These are phyloP conservation scores for Hypoxylon rickii DNA, from an alignment of 495 filamentous ascomycete species.

Conservation along the genomic window DNA sequence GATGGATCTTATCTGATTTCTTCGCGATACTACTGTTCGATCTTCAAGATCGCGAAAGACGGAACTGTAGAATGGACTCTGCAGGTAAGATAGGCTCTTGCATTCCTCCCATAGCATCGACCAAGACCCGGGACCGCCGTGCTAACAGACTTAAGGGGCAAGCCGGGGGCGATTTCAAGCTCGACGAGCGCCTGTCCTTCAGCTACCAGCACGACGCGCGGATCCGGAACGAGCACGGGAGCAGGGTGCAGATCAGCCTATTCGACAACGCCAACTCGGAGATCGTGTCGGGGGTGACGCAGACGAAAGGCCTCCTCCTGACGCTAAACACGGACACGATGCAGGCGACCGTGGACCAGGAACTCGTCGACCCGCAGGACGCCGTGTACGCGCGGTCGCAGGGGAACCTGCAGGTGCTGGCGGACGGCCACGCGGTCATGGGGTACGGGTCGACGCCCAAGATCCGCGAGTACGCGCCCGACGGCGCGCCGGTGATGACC, in stretches of 20 bases:
- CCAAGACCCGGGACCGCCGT: background rate
- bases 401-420: constrained; percentile 18
- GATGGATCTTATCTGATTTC: constrained; percentile 29
- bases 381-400: constrained; percentile 14
- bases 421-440: constrained; percentile 17
- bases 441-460: constrained; percentile 25
- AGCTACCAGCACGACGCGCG: constrained; percentile 28
- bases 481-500: constrained; percentile 14
- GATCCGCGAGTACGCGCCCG: constrained; percentile 16
- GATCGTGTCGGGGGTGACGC: constrained; percentile 3
- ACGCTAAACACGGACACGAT: constrained; percentile 10
- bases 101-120: background rate
- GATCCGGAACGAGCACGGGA: constrained; percentile 3
- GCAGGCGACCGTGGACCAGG: constrained; percentile 14
- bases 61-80: constrained; percentile 24
- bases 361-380: constrained; percentile 12
- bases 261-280: constrained; percentile 27
- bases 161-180: constrained; percentile 21
- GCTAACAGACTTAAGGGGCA: constrained; percentile 15
- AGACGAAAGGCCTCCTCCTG: constrained; percentile 19
- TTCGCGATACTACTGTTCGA: constrained; percentile 22
- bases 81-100: constrained; percentile 3
- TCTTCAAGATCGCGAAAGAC: constrained; percentile 21
- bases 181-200: constrained; percentile 16
- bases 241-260: constrained; percentile 19